phyloP scores from a whole-genome alignment of 2,329 filamentous ascomycete species.

The Fusarium zealandicum region DNA sequence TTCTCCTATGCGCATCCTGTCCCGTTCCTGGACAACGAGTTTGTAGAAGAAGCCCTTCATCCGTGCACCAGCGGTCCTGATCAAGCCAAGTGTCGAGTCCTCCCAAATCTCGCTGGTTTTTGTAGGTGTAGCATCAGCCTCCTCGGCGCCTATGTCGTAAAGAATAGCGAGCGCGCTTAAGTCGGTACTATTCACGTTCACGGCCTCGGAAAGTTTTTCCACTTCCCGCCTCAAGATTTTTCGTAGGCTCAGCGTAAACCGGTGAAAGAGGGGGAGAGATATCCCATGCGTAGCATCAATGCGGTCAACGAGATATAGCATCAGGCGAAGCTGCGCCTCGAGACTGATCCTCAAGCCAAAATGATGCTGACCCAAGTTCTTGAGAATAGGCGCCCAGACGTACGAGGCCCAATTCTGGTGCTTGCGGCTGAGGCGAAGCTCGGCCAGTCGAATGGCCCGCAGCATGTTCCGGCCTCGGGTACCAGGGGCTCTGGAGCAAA shows the following conservation, averaged over 20 bases:
- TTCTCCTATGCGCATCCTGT: constrained; percentile 27
- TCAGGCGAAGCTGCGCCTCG: constrained; percentile 43
- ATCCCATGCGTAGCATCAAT: constrained; percentile 41
- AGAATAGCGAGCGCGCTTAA: constrained; percentile 23
- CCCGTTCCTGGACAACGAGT: constrained; percentile 39
- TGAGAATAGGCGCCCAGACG: constrained; percentile 47
- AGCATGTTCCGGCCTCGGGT: constrained; percentile 38
- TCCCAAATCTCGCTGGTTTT: constrained; percentile 2
- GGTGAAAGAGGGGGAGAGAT: constrained; percentile 34
- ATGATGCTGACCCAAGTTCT: constrained; percentile 44
- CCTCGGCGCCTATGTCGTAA: constrained; percentile 24
- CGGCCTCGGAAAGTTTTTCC: constrained; percentile 25
- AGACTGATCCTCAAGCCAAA: constrained; percentile 39
- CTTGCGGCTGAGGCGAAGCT: constrained; percentile 35
- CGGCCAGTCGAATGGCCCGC: constrained; percentile 44
- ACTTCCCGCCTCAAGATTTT: constrained; percentile 42
- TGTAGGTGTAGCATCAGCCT: constrained; percentile 13
- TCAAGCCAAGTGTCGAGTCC: constrained; percentile 20
- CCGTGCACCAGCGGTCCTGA: constrained; percentile 31
- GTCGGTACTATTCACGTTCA: constrained; percentile 20
- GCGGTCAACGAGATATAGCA: constrained; percentile 39
- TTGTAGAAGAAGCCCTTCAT: constrained; percentile 42
- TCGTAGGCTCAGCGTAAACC: constrained; percentile 36
- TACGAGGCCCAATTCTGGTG: constrained; percentile 41
- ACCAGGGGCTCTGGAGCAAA: constrained; percentile 37